Conservation (phyloP, 148 eudicot species). For the Bassia scoparia region DNA sequence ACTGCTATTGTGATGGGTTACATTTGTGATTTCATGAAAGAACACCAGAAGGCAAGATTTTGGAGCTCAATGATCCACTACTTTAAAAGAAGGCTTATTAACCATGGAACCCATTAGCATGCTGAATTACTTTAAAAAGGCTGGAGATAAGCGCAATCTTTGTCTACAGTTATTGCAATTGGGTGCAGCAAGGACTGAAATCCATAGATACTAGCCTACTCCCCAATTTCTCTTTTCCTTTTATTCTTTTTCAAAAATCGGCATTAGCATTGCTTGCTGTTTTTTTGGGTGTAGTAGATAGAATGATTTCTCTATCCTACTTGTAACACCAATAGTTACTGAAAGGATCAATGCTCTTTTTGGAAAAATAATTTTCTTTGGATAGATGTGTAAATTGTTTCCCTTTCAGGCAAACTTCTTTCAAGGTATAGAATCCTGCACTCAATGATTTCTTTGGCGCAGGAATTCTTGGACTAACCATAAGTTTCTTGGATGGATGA, state of each 20-base stretch:
- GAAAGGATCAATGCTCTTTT: constrained; percentile 17
- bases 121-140: background rate
- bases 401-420: constrained; percentile 35
- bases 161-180: background rate
- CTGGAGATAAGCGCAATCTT: background rate
- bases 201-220: background rate
- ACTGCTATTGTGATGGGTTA: background rate
- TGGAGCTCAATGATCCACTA: background rate
- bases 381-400: constrained; percentile 36
- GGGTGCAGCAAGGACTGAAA: background rate
- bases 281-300: background rate
- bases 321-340: constrained; percentile 1
- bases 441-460: constrained; percentile 80
- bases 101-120: background rate
- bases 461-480: constrained; percentile 62
- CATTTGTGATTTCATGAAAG: background rate
- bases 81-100: background rate
- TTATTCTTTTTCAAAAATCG: background rate
- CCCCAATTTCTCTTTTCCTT: background rate
- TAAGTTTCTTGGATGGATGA: constrained; percentile 64
- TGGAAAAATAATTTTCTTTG: constrained; percentile 12
- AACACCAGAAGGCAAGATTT: constrained; percentile 2
- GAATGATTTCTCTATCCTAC: constrained; percentile 1
- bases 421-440: constrained; percentile 40
- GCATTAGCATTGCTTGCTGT: constrained; percentile 7